Percentiles rank a stretch among this genome's conserved stretches.
Conservation (phyloP, 1,284 basidiomycete genomes). For the Mycosarcoma mackinlayi region DNA sequence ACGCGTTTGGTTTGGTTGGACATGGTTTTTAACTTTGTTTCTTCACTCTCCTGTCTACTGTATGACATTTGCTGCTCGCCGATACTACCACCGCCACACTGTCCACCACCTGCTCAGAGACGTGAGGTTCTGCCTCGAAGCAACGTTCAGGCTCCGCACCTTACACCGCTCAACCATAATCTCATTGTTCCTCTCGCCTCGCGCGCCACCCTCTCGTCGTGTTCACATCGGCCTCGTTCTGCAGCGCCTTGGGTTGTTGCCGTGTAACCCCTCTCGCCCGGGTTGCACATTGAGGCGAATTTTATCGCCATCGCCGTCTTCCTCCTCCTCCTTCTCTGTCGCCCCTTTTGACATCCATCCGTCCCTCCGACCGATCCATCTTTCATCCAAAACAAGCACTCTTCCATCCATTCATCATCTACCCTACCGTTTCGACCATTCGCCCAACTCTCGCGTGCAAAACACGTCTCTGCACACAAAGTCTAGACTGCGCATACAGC, state of each 20-base stretch:
- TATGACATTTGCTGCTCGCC: not conserved
- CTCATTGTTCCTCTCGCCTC: not conserved
- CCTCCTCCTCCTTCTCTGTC: not conserved
- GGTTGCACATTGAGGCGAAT: not conserved
- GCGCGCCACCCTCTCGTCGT: not conserved
- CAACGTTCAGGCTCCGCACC: constrained; percentile 8
- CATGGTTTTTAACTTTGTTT: too few relatives aligned
- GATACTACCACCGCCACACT: not conserved
- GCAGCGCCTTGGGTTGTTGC: not conserved
- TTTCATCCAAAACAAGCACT: constrained; percentile 13
- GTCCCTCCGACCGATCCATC: not conserved
- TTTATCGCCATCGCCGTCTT: not conserved
- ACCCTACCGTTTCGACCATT: not conserved
- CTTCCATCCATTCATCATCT: constrained; percentile 3
- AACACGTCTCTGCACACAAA: too few relatives aligned
- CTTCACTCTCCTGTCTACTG: not conserved
- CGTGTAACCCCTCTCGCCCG: not conserved
- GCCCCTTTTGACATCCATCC: too few relatives aligned
- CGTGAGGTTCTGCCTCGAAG: not conserved
- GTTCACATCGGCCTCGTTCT: not conserved
- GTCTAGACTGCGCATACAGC: too few relatives aligned
- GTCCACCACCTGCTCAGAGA: not conserved
- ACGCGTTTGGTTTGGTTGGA: too few relatives aligned
- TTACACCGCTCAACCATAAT: constrained; percentile 1
- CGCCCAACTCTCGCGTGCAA: too few relatives aligned